Evolutionary conservation across 192 early-diverging fungal genomes (phyloP).

Genomic region (Umbelopsis sp.): DNA sequence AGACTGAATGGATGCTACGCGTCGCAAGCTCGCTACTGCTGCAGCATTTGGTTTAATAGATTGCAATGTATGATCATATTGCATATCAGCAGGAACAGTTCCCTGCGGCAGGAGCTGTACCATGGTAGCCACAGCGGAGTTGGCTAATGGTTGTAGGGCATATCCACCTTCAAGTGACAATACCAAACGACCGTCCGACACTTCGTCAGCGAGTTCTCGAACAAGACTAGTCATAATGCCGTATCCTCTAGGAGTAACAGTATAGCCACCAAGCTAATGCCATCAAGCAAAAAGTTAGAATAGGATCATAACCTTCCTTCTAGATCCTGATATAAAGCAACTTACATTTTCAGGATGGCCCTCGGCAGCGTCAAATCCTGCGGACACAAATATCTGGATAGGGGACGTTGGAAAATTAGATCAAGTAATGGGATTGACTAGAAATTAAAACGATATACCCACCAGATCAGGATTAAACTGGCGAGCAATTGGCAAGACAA

Average conservation of each 20-base stretch:
- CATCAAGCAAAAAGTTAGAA: background rate
- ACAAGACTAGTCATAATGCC: slow-evolving; percentile 69
- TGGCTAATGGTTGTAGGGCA: slow-evolving; percentile 47
- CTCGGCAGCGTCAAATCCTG: slow-evolving; percentile 77
- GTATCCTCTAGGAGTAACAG: slow-evolving; percentile 66
- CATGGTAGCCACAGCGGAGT: slow-evolving; percentile 42
- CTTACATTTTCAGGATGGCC: slow-evolving; percentile 62
- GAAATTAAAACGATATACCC: background rate
- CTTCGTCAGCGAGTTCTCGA: slow-evolving; percentile 53
- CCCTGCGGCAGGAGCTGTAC: slow-evolving; percentile 41
- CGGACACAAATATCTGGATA: slow-evolving; percentile 53
- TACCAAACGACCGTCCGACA: slow-evolving; percentile 59
- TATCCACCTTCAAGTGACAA: slow-evolving; percentile 65
- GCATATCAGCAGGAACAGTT: slow-evolving; percentile 34
- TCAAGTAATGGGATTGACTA: no score
- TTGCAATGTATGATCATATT: slow-evolving; percentile 46
- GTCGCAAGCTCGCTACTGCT: slow-evolving; percentile 39
- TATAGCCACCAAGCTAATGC: slow-evolving; percentile 63
- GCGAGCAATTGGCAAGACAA: slow-evolving; percentile 69
- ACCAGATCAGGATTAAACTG: slow-evolving; percentile 79
- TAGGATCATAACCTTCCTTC: background rate
- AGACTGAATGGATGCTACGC: slow-evolving; percentile 42
- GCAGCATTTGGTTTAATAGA: slow-evolving; percentile 52
- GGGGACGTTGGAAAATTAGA: background rate
- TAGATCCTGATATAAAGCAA: background rate